phyloP scores from a whole-genome alignment of 495 filamentous ascomycete genomes.

The Lophiostoma macrostomum region DNA sequence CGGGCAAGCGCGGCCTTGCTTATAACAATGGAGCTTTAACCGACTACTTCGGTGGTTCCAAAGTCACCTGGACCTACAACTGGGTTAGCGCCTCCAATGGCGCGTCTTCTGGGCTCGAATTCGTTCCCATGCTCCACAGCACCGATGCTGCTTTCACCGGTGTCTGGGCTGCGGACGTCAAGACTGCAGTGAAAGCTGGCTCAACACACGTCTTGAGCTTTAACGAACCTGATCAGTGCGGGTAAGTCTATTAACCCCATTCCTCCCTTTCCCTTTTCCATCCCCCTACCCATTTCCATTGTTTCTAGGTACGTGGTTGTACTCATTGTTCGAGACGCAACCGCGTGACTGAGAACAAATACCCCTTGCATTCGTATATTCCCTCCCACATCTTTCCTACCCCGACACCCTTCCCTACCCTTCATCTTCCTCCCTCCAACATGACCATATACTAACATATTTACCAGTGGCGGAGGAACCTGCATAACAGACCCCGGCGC shows the following conservation, averaged over 20 bases:
- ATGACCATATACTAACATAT: not conserved
- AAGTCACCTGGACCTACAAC: constrained; percentile 17
- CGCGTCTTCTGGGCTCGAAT: constrained; percentile 30
- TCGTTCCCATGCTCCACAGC: constrained; percentile 11
- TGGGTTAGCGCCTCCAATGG: not conserved
- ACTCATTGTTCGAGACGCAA: too few relatives aligned
- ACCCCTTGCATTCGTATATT: too few relatives aligned
- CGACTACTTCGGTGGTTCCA: not conserved
- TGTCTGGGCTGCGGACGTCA: constrained; percentile 1
- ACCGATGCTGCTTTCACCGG: not conserved
- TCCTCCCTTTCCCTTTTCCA: not conserved
- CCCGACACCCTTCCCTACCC: too few relatives aligned
- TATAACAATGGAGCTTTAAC: constrained; percentile 5
- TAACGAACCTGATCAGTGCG: constrained; percentile 12
- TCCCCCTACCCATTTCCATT: not conserved
- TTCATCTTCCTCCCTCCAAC: too few relatives aligned
- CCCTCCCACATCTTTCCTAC: too few relatives aligned
- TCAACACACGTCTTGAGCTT: constrained; percentile 6
- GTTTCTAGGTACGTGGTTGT: not conserved
- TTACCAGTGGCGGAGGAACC: constrained; percentile 49
- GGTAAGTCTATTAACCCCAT: not conserved
- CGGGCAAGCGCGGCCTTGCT: constrained; percentile 15
- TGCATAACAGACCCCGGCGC: not conserved
- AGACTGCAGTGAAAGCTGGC: not conserved
- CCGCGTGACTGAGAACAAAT: too few relatives aligned